These are phyloP conservation scores for Penicillium digitatum DNA, from an alignment of 2,329 filamentous ascomycete species.

Conservation along the genomic window DNA sequence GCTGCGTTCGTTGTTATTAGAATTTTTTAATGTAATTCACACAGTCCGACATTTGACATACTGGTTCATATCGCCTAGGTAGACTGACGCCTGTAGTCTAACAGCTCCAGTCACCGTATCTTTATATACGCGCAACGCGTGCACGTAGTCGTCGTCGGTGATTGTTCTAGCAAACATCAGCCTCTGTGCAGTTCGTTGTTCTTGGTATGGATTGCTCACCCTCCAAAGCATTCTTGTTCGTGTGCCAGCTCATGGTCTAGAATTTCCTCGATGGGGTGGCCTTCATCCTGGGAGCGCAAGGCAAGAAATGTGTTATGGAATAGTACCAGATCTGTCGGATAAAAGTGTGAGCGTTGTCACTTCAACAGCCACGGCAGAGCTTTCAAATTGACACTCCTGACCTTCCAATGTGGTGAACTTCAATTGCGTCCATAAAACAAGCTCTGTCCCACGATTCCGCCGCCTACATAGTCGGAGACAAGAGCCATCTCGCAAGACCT, in stretches of 20 bases:
- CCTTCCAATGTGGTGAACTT: conserved; percentile 55
- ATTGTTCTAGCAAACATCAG: conserved; percentile 45
- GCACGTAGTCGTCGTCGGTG: conserved; percentile 49
- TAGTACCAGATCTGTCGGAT: conserved; percentile 49
- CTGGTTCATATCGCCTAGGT: conserved; percentile 51
- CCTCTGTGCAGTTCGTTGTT: not conserved
- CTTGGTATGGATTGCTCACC: conserved; percentile 32
- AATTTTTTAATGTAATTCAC: not conserved
- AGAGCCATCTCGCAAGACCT: conserved; percentile 36
- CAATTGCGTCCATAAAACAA: conserved; percentile 52
- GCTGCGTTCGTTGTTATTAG: conserved; percentile 21
- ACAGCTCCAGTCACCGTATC: conserved; percentile 52
- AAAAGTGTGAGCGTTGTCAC: not conserved
- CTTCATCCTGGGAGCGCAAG: conserved; percentile 55
- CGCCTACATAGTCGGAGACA: conserved; percentile 41
- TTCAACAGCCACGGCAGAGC: not conserved
- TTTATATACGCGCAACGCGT: conserved; percentile 53
- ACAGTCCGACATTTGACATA: conserved; percentile 18
- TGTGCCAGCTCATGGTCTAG: conserved; percentile 50
- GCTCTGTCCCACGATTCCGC: conserved; percentile 35
- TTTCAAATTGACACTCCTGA: conserved; percentile 24
- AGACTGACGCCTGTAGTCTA: conserved; percentile 55
- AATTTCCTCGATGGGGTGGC: conserved; percentile 37
- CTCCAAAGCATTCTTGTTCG: conserved; percentile 50
- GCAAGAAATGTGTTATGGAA: conserved; percentile 57